A percentile compares a stretch with the other conserved stretches of the same genome.
phyloP scores from a whole-genome alignment of 805 yeast genomes.

The Candida maris region DNA sequence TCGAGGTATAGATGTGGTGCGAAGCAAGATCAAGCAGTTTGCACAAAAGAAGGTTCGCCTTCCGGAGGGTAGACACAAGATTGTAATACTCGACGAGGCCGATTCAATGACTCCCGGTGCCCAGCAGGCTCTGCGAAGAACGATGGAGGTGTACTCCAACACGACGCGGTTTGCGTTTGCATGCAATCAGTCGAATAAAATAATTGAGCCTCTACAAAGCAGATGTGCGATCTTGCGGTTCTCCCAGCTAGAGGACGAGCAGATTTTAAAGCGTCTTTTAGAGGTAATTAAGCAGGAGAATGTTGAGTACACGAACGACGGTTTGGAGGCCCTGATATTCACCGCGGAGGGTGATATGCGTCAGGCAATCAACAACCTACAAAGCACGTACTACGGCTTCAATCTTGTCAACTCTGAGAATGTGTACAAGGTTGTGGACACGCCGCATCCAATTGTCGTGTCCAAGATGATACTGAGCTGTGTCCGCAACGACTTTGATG shows the following conservation, averaged over 20 bases:
- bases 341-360: constrained; percentile 99
- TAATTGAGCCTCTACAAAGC: constrained; percentile 94
- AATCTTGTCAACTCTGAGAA: constrained; percentile 86
- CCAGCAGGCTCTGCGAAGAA: constrained; percentile 88
- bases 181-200: constrained; percentile 90
- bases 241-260: constrained; percentile 76
- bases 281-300: constrained; percentile 67
- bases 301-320: constrained; percentile 81
- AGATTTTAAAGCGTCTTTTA: constrained; percentile 71
- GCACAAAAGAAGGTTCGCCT: constrained; percentile 89
- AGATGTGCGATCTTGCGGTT: constrained; percentile 93
- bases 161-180: constrained; percentile 98
- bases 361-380: constrained; percentile 92
- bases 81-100: constrained; percentile 90
- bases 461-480: constrained; percentile 56
- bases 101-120: constrained; percentile 97
- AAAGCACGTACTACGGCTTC: constrained; percentile 92
- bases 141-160: constrained; percentile 93
- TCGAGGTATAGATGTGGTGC: constrained; percentile 94
- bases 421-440: constrained; percentile 92
- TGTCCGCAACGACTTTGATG: constrained; percentile 44
- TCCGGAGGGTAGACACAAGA: constrained; percentile 89
- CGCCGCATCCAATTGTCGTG: constrained; percentile 90
- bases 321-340: constrained; percentile 86
- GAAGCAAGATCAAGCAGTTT: constrained; percentile 90